Evolutionary conservation across 192 early-diverging fungal species (phyloP), one percentile per base, ranked within the genome.

Genomic region (Entomortierella chlamydospora): DNA sequence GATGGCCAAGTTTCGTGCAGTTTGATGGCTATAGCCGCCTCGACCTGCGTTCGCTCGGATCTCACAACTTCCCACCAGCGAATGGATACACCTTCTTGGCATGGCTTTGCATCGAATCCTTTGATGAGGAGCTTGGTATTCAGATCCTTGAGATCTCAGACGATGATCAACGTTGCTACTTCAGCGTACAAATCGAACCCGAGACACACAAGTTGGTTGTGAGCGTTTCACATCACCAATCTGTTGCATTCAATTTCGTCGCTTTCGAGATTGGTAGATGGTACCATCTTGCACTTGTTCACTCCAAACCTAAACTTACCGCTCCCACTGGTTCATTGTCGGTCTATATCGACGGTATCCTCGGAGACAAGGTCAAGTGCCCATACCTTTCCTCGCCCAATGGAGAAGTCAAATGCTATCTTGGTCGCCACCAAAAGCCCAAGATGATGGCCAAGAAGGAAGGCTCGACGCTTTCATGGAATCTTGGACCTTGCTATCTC

Each of bases 221-320:
- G 10, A 73, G 84, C 15, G 72, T 72, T 22, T 83, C 73, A 18
- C 82, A 85, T 52, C 84, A 87, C 33, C 83, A 87, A 22, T 67
- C 70, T 1, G 58, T 70, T 29, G 57, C 64, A 29, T 91, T 92
- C 55, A 64, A 62, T 17, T 86, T 86, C 67, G 45, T 47, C 2
- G 72, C 82, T 12, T 90, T 92, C 63, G 70, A 85, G 33, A 70
- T 85, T 31, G 86, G 87, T 8, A 83, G 68, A 26, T 93, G 92
- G 92, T 90, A 90, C 51, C 92, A 93, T 63, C 55, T 93, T 20
- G 90, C 83, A 0, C 62, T 93, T 15, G 91, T 93, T 2, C 92
- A 93, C 68, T 56, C 85, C 25, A 83, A 82, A 59, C 85, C 92
- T 10, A 66, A 87, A 25, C 42, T 93, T 25, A 79, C 41, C 12